Percentiles rank a stretch among this genome's conserved stretches.
Conservation (phyloP, 768 basidiomycete genomes). For the Boletus rubescentipes region DNA sequence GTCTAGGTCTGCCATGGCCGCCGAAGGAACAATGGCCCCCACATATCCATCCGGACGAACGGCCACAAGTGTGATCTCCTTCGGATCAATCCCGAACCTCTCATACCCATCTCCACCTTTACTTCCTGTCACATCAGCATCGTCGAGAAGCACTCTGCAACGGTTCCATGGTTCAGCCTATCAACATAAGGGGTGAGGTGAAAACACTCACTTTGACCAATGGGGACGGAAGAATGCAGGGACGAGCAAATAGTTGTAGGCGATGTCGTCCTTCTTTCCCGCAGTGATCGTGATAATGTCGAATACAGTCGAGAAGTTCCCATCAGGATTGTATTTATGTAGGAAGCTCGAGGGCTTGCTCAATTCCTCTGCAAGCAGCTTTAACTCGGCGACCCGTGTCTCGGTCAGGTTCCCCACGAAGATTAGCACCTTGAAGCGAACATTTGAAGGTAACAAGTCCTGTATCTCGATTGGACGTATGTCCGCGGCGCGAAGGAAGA, state of each 20-base stretch:
- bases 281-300: constrained; percentile 24
- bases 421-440: constrained; percentile 36
- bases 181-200: neutral
- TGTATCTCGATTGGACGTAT: constrained; percentile 37
- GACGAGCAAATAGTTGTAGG: constrained; percentile 29
- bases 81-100: constrained; percentile 32
- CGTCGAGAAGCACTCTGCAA: constrained; percentile 36
- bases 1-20: constrained; percentile 34
- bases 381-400: constrained; percentile 18
- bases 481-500: constrained; percentile 35
- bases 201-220: constrained; percentile 40
- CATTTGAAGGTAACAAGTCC: constrained; percentile 36
- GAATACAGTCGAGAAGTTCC: constrained; percentile 25
- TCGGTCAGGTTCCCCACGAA: constrained; percentile 30
- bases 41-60: constrained; percentile 43
- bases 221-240: constrained; percentile 37
- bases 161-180: neutral
- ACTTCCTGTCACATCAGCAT: constrained; percentile 28
- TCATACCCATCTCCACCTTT: constrained; percentile 36
- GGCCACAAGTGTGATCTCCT: constrained; percentile 33
- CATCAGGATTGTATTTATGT: constrained; percentile 25
- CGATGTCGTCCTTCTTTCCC: constrained; percentile 30
- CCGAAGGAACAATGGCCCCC: constrained; percentile 31
- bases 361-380: constrained; percentile 27
- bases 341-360: constrained; percentile 22